phyloP scores from a whole-genome alignment of 2,329 filamentous ascomycete genomes.

The Ascochyta clinopodiicola region DNA sequence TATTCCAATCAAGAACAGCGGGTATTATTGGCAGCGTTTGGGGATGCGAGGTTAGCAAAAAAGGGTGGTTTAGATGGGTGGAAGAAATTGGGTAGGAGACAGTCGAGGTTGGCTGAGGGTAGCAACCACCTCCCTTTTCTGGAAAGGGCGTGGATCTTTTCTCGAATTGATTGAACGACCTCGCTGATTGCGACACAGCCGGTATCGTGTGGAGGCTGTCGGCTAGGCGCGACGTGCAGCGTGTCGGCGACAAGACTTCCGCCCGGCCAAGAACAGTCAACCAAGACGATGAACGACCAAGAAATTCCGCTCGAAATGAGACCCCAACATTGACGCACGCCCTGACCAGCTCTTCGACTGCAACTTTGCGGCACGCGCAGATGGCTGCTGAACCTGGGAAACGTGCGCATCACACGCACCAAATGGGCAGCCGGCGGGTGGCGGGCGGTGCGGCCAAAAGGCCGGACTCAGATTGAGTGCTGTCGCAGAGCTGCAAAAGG shows the following conservation, averaged over 20 bases:
- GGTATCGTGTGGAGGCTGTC: conserved; percentile 4
- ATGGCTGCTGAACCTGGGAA: conserved; percentile 7
- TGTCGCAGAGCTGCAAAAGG: conserved; percentile 3
- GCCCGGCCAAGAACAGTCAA: conserved; percentile 9
- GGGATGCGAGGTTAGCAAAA: background rate
- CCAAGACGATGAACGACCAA: conserved; percentile 10
- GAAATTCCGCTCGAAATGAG: conserved; percentile 15
- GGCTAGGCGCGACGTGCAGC: conserved; percentile 8
- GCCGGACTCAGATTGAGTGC: conserved; percentile 9
- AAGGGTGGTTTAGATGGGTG: background rate
- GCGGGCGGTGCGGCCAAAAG: conserved; percentile 7
- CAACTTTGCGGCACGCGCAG: conserved; percentile 7
- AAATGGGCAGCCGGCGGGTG: conserved; percentile 6
- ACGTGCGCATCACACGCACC: conserved; percentile 11
- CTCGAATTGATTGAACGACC: conserved; percentile 2
- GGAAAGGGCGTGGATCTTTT: conserved; percentile 9
- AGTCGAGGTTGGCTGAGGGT: conserved; percentile 1
- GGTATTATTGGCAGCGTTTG: background rate
- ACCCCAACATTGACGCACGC: conserved; percentile 5
- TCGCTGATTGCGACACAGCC: conserved; percentile 15
- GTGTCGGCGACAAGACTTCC: conserved; percentile 17
- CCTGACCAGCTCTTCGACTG: conserved; percentile 12
- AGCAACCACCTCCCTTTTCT: conserved; percentile 13
- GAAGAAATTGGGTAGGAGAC: background rate
- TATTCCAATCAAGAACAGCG: background rate